A percentile compares a stretch with the other conserved stretches of the same genome.
Evolutionary conservation across 306 rosid species (phyloP).

Genomic region (Vigna radiata): DNA sequence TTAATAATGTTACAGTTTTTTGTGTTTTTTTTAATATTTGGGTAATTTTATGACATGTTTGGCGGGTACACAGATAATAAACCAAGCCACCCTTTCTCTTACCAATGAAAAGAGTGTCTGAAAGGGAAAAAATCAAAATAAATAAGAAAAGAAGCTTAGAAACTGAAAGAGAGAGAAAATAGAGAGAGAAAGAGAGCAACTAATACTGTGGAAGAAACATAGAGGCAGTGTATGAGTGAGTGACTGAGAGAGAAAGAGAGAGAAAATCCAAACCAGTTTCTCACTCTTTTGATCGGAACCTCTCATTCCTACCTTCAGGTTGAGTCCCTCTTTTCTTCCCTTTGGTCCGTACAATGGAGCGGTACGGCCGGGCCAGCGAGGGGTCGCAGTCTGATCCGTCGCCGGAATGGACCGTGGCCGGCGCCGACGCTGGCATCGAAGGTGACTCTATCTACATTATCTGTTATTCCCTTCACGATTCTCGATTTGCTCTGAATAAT

Average conservation of each 20-base stretch:
- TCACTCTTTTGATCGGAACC: slow-evolving; percentile 69
- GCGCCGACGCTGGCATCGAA: slow-evolving; percentile 60
- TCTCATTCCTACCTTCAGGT: slow-evolving; percentile 55
- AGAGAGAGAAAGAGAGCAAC: slow-evolving; percentile 48
- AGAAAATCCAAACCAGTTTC: slow-evolving; percentile 56
- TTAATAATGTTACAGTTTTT: neutral
- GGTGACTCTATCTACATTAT: slow-evolving; percentile 66
- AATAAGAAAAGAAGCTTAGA: slow-evolving; percentile 45
- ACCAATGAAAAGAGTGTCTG: slow-evolving; percentile 40
- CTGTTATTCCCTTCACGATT: slow-evolving; percentile 32
- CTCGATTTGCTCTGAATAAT: slow-evolving; percentile 50
- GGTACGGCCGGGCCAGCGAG: slow-evolving; percentile 75
- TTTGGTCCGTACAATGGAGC: slow-evolving; percentile 84
- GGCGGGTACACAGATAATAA: slow-evolving; percentile 65
- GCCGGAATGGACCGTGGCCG: slow-evolving; percentile 74
- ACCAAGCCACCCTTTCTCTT: slow-evolving; percentile 39
- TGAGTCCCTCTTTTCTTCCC: slow-evolving; percentile 19
- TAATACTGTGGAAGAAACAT: slow-evolving; percentile 48
- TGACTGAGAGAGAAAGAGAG: slow-evolving; percentile 35
- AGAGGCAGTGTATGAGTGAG: slow-evolving; percentile 42
- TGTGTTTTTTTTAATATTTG: neutral
- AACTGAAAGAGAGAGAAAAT: slow-evolving; percentile 52
- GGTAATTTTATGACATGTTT: slow-evolving; percentile 46
- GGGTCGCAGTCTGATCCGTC: slow-evolving; percentile 91
- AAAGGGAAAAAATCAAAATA: slow-evolving; percentile 2